phyloP scores from a whole-genome alignment of 768 basidiomycete genomes.

The Leccinum subgranulosum region DNA sequence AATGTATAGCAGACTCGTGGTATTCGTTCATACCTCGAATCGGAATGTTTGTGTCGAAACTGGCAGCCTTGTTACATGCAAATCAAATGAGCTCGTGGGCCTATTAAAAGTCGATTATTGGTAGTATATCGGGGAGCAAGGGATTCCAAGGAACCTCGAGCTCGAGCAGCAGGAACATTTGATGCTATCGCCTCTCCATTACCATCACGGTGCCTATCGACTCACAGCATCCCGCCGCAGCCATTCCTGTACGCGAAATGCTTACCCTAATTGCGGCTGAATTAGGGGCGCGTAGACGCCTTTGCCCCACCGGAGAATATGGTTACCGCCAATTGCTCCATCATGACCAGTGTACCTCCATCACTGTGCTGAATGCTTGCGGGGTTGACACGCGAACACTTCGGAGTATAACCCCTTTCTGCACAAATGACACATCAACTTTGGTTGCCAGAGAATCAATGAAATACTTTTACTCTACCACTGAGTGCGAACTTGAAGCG shows the following conservation, averaged over 20 bases:
- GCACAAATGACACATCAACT: not conserved
- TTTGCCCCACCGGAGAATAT: not conserved
- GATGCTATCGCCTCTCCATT: not conserved
- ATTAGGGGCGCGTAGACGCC: not conserved
- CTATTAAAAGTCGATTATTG: no score
- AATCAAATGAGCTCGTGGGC: no score
- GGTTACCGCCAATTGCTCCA: not conserved
- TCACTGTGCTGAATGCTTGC: not conserved
- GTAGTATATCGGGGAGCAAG: not conserved
- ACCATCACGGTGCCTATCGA: not conserved
- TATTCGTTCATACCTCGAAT: not conserved
- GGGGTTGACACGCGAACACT: not conserved
- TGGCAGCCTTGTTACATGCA: no score
- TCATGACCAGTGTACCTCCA: not conserved
- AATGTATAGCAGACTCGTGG: not conserved
- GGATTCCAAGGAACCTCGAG: not conserved
- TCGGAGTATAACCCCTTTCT: not conserved
- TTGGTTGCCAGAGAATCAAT: not conserved
- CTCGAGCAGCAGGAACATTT: not conserved
- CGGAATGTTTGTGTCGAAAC: not conserved
- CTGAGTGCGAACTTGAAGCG: no score
- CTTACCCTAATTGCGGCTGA: not conserved
- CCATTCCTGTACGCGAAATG: not conserved
- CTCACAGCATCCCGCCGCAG: not conserved
- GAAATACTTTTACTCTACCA: not conserved